Percentiles rank a stretch among this genome's conserved stretches.
Conservation (phyloP, 1,284 basidiomycete genomes). For the Ganoderma resinaceum region DNA sequence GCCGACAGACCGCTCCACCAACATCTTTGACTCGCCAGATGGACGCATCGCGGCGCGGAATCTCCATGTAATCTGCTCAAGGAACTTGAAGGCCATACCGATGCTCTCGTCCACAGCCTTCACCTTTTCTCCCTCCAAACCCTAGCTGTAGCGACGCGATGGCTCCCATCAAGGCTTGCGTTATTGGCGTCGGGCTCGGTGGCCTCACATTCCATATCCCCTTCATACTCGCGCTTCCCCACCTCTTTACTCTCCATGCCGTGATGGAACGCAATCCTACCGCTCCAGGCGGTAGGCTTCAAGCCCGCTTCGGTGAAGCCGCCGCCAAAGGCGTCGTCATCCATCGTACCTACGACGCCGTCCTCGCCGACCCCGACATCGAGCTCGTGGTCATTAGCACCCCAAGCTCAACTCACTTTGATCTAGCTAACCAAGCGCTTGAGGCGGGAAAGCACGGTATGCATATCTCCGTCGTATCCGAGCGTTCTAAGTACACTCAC, state of each 20-base stretch:
- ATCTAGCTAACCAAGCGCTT: conserved; percentile 68
- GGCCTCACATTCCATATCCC: conserved; percentile 83
- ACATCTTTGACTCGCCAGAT: not conserved
- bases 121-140: not conserved
- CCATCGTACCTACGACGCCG: conserved; percentile 60
- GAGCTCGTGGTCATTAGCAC: conserved; percentile 79
- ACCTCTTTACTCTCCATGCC: conserved; percentile 74
- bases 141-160: conserved; percentile 12
- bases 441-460: conserved; percentile 82
- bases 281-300: conserved; percentile 65
- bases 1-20: conserved; percentile 8
- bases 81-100: not conserved
- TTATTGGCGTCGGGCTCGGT: conserved; percentile 79
- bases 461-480: conserved; percentile 21
- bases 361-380: conserved; percentile 64
- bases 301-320: conserved; percentile 65
- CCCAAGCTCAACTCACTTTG: conserved; percentile 83
- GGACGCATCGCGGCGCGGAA: not conserved
- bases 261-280: conserved; percentile 70
- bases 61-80: not conserved
- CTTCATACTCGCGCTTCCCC: conserved; percentile 77
- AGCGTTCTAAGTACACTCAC: not conserved
- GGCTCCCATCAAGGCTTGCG: conserved; percentile 69
- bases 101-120: not conserved
- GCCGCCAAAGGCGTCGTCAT: conserved; percentile 51